These are phyloP conservation scores for Xylariomycetidae sp. DNA, from an alignment of 2,329 filamentous ascomycete genomes.

Conservation along the genomic window DNA sequence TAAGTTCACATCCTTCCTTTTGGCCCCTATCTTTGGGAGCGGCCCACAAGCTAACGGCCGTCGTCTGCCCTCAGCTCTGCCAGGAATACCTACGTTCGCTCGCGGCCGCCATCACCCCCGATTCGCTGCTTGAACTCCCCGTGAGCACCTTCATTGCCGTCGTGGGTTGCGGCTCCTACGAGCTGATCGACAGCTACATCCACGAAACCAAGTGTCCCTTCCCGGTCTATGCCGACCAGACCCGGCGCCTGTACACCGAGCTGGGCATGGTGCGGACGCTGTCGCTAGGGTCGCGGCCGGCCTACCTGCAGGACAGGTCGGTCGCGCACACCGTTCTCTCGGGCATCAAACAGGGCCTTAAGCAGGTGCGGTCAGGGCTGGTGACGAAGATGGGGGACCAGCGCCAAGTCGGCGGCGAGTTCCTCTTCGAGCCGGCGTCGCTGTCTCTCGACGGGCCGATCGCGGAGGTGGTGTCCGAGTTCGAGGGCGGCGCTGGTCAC, in stretches of 20 bases:
- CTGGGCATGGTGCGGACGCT: conserved; percentile 65
- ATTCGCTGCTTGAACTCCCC: conserved; percentile 43
- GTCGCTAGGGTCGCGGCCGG: conserved; percentile 51
- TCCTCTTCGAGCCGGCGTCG: conserved; percentile 58
- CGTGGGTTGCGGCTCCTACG: conserved; percentile 65
- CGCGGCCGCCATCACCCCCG: conserved; percentile 49
- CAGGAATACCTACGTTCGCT: conserved; percentile 66
- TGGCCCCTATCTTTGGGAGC: not conserved
- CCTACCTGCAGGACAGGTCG: conserved; percentile 53
- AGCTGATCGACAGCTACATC: conserved; percentile 62
- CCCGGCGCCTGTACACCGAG: conserved; percentile 56
- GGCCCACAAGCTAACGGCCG: conserved; percentile 10
- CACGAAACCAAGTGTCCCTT: conserved; percentile 59
- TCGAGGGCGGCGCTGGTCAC: not conserved
- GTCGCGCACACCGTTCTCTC: conserved; percentile 43
- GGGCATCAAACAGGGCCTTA: conserved; percentile 55
- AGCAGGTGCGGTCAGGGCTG: conserved; percentile 49
- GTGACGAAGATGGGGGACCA: conserved; percentile 59
- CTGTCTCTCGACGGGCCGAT: conserved; percentile 37
- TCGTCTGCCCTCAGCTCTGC: conserved; percentile 51
- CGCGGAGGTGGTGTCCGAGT: conserved; percentile 3
- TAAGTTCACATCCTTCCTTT: conserved; percentile 39
- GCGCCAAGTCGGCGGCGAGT: conserved; percentile 69
- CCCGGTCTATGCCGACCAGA: conserved; percentile 73
- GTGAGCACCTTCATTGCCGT: conserved; percentile 59